Percentiles rank a stretch among this genome's conserved stretches.
These are phyloP conservation scores for Amanita jacksonii DNA, from an alignment of 768 basidiomycete species.

Conservation along the genomic window DNA sequence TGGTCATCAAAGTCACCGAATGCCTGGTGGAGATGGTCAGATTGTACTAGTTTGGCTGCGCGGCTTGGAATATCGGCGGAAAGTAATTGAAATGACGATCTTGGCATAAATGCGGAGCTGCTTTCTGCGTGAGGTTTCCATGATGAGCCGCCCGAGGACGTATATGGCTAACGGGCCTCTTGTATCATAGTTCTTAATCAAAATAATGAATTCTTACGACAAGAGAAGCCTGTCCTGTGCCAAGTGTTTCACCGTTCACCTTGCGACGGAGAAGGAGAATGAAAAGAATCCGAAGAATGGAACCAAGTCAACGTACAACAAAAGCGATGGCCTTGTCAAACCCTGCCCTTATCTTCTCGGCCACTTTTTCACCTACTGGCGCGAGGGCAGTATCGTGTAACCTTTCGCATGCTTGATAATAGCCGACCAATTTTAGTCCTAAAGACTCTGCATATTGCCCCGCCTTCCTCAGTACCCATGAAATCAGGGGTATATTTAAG, in stretches of 20 bases:
- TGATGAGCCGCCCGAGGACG: constrained; percentile 25
- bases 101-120: constrained; percentile 32
- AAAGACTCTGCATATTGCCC: constrained; percentile 46
- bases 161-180: constrained; percentile 36
- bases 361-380: constrained; percentile 58
- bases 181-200: background rate
- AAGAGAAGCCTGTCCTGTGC: constrained; percentile 3
- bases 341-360: constrained; percentile 38
- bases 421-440: constrained; percentile 51
- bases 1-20: constrained; percentile 83
- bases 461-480: constrained; percentile 31
- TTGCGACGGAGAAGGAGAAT: background rate
- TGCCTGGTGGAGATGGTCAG: constrained; percentile 39
- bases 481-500: constrained; percentile 1
- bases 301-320: constrained; percentile 37
- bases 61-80: constrained; percentile 34
- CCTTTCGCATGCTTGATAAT: constrained; percentile 66
- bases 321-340: constrained; percentile 60
- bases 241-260: constrained; percentile 5
- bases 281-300: background rate
- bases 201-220: constrained; percentile 6
- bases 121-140: constrained; percentile 40
- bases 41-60: constrained; percentile 40
- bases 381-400: constrained; percentile 51
- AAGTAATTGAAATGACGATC: constrained; percentile 38